Evolutionary conservation across 805 yeast species (phyloP).

Genomic region (Wickerhamomyces mucosus): DNA sequence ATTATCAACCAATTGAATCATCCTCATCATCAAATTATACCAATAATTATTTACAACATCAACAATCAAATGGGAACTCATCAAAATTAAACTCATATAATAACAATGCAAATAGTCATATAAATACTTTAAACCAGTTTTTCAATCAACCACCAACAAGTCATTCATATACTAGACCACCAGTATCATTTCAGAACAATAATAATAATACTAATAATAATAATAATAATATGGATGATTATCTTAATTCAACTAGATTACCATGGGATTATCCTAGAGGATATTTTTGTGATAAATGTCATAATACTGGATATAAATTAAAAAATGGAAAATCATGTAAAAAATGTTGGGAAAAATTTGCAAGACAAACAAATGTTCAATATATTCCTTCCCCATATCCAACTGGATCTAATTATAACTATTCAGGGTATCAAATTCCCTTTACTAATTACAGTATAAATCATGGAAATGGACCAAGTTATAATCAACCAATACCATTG

Average conservation of each 20-base stretch:
- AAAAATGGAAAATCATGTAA: constrained; percentile 56
- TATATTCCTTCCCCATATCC: constrained; percentile 1
- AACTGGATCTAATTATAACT: background rate
- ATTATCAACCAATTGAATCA: background rate
- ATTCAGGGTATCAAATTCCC: background rate
- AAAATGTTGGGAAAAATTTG: constrained; percentile 60
- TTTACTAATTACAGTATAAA: background rate
- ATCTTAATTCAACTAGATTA: background rate
- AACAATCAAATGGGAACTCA: no score
- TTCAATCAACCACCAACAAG: background rate
- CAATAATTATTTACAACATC: no score
- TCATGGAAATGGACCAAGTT: background rate
- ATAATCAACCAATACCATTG: background rate
- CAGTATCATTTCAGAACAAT: background rate
- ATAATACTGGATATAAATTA: constrained; percentile 57
- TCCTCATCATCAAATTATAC: background rate
- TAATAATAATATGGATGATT: background rate
- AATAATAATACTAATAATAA: background rate
- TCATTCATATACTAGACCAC: background rate
- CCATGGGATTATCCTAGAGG: constrained; percentile 63
- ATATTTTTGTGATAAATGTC: constrained; percentile 57
- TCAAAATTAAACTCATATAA: background rate
- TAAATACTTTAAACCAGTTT: background rate
- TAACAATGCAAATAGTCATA: background rate
- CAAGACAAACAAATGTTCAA: constrained; percentile 14